Evolutionary conservation across 140 eudicot genomes (phyloP), one percentile per base, ranked within the genome.

Genomic region (Eryngium alpinum): DNA sequence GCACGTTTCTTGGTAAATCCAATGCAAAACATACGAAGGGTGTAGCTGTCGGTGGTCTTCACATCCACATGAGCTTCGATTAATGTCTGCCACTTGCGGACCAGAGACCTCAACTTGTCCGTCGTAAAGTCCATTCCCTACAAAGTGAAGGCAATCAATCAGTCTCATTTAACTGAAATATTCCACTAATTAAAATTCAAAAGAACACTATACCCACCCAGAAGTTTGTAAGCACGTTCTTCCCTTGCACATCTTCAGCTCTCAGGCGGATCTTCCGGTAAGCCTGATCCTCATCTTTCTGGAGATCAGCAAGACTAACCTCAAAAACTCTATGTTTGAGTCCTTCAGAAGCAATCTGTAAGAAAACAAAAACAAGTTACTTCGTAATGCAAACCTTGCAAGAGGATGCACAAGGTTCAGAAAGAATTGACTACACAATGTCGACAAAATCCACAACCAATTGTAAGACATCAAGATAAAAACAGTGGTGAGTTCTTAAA

Each of bases 81-180:
- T 80, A 91, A 44, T n/a, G 96, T 77, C 75, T 91, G 91, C 96
- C 96, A 89, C 49, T 91, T 89, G 51, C 89, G 85, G 1, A 91
- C 96, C 25, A 91, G 83, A 6, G 96, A 91, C 81, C 93, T 91
- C 84, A 91, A 28, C 86, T 89, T 91, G 72, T 91, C 91, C 3
- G 93, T 86, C 25, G 98, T 93, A 79, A 93, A 93, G 81, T 91
- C 89, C 97, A 93, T 91, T 0, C 97, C 97, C 94, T 90, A 63
- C 33, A 70, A 66, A 32, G 21, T 18, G 16, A 6, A 51, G 13
- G 80, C 15, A 19, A 77, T 50, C 7, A 22, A 16, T 29, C 17
- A 77, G 51, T 51, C 18, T 9, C 56, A 16, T 17, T 83, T 51
- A 90, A 89, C 92, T 27, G 24, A 9, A 18, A 14, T 52, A 29